phyloP scores from a whole-genome alignment of 176 grass and related monocot species.

The Oryza officinalis region DNA sequence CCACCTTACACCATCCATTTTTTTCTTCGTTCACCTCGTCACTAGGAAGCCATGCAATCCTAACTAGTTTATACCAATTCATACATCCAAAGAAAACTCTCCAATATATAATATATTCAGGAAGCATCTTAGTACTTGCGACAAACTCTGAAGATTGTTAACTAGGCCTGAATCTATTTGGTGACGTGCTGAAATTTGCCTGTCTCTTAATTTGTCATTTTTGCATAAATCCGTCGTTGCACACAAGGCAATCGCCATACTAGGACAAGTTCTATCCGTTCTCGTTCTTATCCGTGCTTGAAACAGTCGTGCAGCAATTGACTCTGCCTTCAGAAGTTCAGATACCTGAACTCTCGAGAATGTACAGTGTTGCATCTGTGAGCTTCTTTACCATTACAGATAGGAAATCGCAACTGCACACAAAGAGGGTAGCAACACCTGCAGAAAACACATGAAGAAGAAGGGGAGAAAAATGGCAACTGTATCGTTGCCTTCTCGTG shows the following conservation, averaged over 20 bases:
- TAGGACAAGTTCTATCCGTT: not conserved
- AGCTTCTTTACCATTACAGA: not conserved
- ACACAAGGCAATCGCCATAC: not conserved
- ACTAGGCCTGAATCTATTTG: too few relatives aligned
- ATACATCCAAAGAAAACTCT: slow-evolving; percentile 9
- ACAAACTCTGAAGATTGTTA: not conserved
- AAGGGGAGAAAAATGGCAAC: not conserved
- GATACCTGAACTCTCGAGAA: not conserved
- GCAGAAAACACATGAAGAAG: not conserved
- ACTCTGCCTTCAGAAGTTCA: not conserved
- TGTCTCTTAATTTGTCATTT: not conserved
- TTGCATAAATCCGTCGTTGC: not conserved
- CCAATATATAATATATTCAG: not conserved
- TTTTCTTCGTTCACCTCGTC: not conserved
- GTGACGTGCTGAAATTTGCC: not conserved
- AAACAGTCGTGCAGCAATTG: not conserved
- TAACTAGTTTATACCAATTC: not conserved
- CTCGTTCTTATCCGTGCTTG: not conserved
- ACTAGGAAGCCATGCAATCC: not conserved
- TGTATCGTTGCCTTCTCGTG: not conserved
- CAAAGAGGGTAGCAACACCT: not conserved
- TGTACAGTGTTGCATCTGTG: not conserved
- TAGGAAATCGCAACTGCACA: not conserved
- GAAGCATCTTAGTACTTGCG: not conserved
- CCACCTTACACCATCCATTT: not conserved